Conservation (phyloP, 352 stramenopile species). For the Globisporangium abappressorium region DNA sequence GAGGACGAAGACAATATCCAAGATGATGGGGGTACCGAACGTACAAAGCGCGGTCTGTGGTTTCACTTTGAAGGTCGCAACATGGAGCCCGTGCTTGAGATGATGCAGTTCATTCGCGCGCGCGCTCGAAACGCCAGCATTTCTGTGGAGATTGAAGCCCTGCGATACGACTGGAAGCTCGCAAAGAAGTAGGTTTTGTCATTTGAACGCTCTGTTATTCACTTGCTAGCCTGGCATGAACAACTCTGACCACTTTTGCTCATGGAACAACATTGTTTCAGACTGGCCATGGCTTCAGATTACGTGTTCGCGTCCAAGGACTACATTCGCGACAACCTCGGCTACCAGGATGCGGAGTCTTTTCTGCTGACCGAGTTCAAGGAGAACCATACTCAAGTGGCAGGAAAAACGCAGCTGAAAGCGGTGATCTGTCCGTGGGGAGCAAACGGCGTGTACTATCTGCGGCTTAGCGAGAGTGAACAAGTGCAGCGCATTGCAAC, state of each 20-base stretch:
- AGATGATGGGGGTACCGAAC: not conserved
- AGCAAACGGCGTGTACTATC: conserved; percentile 53
- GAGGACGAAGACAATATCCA: not conserved
- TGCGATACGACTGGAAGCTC: conserved; percentile 59
- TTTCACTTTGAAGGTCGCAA: conserved; percentile 76
- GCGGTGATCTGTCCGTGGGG: conserved; percentile 74
- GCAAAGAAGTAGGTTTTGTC: conserved; percentile 41
- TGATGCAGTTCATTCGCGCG: conserved; percentile 49
- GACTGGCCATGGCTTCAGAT: conserved; percentile 38
- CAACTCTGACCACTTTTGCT: not conserved
- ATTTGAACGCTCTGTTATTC: not conserved
- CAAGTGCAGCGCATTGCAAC: conserved; percentile 34
- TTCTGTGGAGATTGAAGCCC: conserved; percentile 67
- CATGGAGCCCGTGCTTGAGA: conserved; percentile 51
- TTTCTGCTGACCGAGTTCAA: conserved; percentile 35
- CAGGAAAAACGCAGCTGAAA: conserved; percentile 8
- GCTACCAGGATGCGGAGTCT: conserved; percentile 26
- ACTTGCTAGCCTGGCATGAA: not conserved
- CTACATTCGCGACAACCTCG: conserved; percentile 60
- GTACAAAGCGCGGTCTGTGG: conserved; percentile 24
- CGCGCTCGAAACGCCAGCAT: conserved; percentile 23
- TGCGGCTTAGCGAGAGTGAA: conserved; percentile 19
- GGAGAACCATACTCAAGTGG: not conserved
- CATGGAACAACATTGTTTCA: conserved; percentile 15
- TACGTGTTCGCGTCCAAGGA: conserved; percentile 75